Conservation (phyloP, 495 filamentous ascomycete species). For the Aspergillus incahuasiensis region DNA sequence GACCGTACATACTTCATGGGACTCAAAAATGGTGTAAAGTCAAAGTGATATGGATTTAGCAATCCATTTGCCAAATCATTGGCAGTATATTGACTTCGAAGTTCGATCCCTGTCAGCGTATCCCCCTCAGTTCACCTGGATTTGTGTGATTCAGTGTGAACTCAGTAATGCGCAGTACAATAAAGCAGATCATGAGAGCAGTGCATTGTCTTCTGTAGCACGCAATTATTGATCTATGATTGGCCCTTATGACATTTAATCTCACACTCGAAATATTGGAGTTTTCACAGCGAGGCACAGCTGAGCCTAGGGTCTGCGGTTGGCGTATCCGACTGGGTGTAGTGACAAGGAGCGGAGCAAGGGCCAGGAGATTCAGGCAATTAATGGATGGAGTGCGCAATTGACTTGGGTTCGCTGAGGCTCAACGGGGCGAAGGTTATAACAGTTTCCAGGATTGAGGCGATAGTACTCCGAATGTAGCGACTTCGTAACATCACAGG, state of each 20-base stretch:
- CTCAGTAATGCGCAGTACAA: neutral
- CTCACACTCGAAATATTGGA: neutral
- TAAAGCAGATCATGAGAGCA: neutral
- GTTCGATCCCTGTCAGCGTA: neutral
- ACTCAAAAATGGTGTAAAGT: neutral
- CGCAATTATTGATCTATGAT: neutral
- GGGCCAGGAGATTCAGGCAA: neutral
- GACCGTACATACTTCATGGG: conserved; percentile 8
- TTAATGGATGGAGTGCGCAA: neutral
- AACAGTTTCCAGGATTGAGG: neutral
- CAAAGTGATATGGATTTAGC: neutral
- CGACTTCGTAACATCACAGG: neutral
- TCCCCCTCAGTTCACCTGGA: neutral
- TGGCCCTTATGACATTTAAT: neutral
- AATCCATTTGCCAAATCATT: neutral
- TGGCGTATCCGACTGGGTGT: neutral
- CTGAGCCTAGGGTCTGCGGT: neutral
- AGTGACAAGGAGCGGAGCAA: neutral
- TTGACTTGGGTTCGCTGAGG: neutral
- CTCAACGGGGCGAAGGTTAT: neutral
- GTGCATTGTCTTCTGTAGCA: conserved; percentile 2
- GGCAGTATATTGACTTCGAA: neutral
- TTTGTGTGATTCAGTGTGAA: neutral
- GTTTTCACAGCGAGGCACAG: neutral
- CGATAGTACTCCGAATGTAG: neutral